Evolutionary conservation across 1,139 yeast species (phyloP).

Genomic region (Geotrichum bryndzae): DNA sequence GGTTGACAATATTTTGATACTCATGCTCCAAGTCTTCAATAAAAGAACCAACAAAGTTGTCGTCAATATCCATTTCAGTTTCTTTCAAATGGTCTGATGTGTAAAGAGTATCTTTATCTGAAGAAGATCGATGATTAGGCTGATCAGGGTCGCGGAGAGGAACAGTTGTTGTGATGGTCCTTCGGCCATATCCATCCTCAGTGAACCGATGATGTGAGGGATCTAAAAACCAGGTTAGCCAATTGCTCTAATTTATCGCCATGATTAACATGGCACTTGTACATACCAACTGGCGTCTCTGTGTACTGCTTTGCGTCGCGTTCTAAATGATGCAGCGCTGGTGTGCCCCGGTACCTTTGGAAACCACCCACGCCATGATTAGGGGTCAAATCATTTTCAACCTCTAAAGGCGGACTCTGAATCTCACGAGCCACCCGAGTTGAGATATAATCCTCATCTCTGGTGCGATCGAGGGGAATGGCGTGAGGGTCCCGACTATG

Average conservation of each 20-base stretch:
- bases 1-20: constrained; percentile 10
- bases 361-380: neutral
- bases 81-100: neutral
- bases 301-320: neutral
- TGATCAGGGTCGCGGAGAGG: constrained; percentile 10
- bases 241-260: neutral
- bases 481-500: neutral
- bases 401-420: constrained; percentile 1
- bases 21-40: constrained; percentile 11
- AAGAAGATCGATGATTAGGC: neutral
- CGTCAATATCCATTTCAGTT: neutral
- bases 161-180: constrained; percentile 10
- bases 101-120: neutral
- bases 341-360: constrained; percentile 6
- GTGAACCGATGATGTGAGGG: neutral
- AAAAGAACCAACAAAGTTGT: constrained; percentile 2
- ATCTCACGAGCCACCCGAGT: neutral
- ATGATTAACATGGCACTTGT: neutral
- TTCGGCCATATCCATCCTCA: neutral
- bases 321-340: neutral
- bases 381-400: neutral
- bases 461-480: constrained; percentile 5
- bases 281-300: neutral
- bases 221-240: neutral
- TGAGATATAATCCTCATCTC: constrained; percentile 2